phyloP scores from a whole-genome alignment of 768 basidiomycete genomes.

The Symmetrospora coprosmae region DNA sequence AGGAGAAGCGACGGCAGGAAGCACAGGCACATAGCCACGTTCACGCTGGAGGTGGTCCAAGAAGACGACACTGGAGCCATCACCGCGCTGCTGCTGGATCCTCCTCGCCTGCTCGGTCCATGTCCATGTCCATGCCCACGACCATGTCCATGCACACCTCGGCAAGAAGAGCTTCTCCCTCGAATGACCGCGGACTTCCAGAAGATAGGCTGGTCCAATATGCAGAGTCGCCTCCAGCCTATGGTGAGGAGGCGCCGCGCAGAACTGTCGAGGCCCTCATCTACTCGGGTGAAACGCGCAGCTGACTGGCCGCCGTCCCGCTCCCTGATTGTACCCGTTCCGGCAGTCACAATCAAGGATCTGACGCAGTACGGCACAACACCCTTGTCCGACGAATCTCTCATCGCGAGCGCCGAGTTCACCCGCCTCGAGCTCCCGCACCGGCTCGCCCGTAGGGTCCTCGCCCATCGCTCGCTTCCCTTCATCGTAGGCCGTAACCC shows the following conservation, averaged over 20 bases:
- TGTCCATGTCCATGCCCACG: too few relatives aligned
- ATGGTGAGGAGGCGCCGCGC: background rate
- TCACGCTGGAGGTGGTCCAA: too few relatives aligned
- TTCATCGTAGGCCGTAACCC: conserved; percentile 31
- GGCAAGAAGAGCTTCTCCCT: too few relatives aligned
- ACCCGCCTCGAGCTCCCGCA: conserved; percentile 26
- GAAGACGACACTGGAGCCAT: too few relatives aligned
- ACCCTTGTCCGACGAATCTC: conserved; percentile 22
- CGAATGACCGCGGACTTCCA: too few relatives aligned
- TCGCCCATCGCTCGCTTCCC: conserved; percentile 26
- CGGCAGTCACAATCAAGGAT: conserved; percentile 24
- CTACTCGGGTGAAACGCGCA: too few relatives aligned
- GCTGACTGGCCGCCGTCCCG: too few relatives aligned
- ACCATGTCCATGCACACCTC: too few relatives aligned
- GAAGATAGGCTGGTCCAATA: too few relatives aligned
- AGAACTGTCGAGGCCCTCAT: too few relatives aligned
- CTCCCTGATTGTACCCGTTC: background rate
- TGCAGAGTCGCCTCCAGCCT: conserved; percentile 7
- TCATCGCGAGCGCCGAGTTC: conserved; percentile 28
- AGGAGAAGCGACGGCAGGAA: background rate
- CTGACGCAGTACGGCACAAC: conserved; percentile 24
- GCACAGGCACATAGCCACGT: background rate
- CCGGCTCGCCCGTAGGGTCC: conserved; percentile 24
- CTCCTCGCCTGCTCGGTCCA: too few relatives aligned
- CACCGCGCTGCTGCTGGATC: too few relatives aligned